Evolutionary conservation across 2,329 filamentous ascomycete genomes (phyloP), one percentile per base, ranked within the genome.

Genomic region (Penicillium sp.): DNA sequence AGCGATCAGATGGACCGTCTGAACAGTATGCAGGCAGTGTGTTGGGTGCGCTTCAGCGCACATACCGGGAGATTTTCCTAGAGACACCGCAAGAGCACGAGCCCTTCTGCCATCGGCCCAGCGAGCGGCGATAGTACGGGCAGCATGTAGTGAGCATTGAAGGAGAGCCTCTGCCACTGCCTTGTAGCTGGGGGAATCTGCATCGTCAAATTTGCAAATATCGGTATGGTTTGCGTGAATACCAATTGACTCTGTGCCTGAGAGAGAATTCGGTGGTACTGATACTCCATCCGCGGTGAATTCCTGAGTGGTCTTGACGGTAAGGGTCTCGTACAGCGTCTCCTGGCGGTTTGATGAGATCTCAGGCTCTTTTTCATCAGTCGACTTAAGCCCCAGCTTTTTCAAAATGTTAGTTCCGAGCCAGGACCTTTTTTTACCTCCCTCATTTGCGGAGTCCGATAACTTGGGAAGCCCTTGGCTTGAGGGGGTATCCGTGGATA

Each of bases 161-260:
- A 76, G 63, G 40, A 84, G 74, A 4, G 80, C 81, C 60, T 83
- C 82, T 3, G 79, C 80, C 10, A 85, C 79, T 4, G 80, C 77
- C 54, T 82, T 80, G 70, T 88, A 93, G 0, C 91, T 91, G 0
- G 90, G 88, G 0, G 90, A 84, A 64, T 81, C 85, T 54, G 83
- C 81, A 64, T 84, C 84, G 26, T 86, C 83, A 63, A 91, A 92
- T 70, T 91, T 91, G 80, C 88, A 90, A 86, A 92, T 91, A 49
- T 83, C 81, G 1, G 85, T 86, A 71, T 91, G 89, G 17, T 85
- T 86, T 10, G 88, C 88, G 67, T 91, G 88, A 62, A 92, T 90
- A n/a, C 89, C 88, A 75, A 89, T 91, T 65, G 89, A 88, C 44
- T 86, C 87, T 0, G 91, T 89, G 33, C 89, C 89, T 5, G 88